Evolutionary conservation across 2,329 filamentous ascomycete species (phyloP).

Genomic region (Xylariaceae sp.): DNA sequence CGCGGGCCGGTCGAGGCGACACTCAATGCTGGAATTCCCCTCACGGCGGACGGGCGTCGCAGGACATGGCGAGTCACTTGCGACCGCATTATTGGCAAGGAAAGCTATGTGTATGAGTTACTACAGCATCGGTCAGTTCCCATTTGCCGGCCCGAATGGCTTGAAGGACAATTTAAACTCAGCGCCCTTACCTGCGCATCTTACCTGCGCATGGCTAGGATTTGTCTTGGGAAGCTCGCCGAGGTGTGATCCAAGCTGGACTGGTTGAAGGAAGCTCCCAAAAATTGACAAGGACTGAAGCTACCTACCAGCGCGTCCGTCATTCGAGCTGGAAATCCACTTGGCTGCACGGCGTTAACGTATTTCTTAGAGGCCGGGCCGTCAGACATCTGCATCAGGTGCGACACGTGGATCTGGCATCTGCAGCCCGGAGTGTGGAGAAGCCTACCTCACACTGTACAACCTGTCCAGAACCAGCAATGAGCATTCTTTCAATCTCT

Average conservation of each 20-base stretch:
- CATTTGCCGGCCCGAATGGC: slow-evolving; percentile 7
- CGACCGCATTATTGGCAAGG: slow-evolving; percentile 31
- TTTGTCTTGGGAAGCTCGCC: slow-evolving; percentile 6
- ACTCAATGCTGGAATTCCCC: slow-evolving; percentile 15
- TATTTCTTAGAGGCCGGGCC: neutral
- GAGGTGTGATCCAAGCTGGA: slow-evolving; percentile 4
- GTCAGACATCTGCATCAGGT: neutral
- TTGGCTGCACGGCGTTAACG: neutral
- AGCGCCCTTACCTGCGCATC: no score
- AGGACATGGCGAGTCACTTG: slow-evolving; percentile 34
- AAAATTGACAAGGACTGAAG: slow-evolving; percentile 10
- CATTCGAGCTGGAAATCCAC: slow-evolving; percentile 4
- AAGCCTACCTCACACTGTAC: no score
- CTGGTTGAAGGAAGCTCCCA: slow-evolving; percentile 10
- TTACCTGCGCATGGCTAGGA: slow-evolving; percentile 29
- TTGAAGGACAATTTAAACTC: slow-evolving; percentile 2
- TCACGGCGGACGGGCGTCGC: slow-evolving; percentile 33
- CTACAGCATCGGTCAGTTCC: slow-evolving; percentile 22
- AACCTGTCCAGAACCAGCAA: no score
- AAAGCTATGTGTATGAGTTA: slow-evolving; percentile 22
- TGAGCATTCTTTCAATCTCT: no score
- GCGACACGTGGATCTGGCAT: no score
- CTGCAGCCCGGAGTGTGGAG: no score
- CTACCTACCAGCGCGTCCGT: slow-evolving; percentile 17
- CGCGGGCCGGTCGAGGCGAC: slow-evolving; percentile 1